phyloP scores from a whole-genome alignment of 2,329 filamentous ascomycete genomes.

The Calycina herbarum region DNA sequence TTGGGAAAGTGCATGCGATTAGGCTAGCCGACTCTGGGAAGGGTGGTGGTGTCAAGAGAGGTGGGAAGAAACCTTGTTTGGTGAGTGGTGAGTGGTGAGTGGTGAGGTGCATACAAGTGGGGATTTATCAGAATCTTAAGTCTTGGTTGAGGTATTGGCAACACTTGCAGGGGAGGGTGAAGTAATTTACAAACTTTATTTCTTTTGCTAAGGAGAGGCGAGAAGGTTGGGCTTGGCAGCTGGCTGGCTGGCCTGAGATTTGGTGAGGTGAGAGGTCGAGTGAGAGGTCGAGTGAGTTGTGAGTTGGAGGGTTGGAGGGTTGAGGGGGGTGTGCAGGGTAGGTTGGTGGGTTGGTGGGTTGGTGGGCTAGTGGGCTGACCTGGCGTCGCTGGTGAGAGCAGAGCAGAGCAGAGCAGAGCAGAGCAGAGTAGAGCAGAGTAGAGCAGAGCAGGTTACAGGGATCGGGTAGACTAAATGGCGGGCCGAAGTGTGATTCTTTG shows the following conservation, averaged over 20 bases:
- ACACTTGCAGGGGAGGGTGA: background rate
- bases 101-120: background rate
- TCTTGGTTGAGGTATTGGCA: constrained; percentile 1
- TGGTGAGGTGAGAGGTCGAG: background rate
- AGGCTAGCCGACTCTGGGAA: constrained; percentile 2
- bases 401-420: background rate
- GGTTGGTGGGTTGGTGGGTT: background rate
- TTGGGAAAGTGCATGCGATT: constrained; percentile 2
- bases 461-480: too few relatives aligned
- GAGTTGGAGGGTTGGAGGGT: background rate
- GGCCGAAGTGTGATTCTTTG: background rate
- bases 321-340: background rate
- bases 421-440: background rate
- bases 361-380: background rate
- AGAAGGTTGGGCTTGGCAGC: background rate
- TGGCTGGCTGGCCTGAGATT: background rate
- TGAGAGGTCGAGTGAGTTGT: too few relatives aligned
- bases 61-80: background rate
- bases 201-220: background rate
- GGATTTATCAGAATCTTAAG: background rate
- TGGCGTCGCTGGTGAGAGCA: background rate
- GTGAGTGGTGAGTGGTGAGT: too few relatives aligned
- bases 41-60: background rate
- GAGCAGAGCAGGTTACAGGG: too few relatives aligned
- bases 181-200: background rate